Percentiles rank a stretch among this genome's conserved stretches.
phyloP scores from a whole-genome alignment of 2,329 filamentous ascomycete genomes.

The Xylariaceae sp. region DNA sequence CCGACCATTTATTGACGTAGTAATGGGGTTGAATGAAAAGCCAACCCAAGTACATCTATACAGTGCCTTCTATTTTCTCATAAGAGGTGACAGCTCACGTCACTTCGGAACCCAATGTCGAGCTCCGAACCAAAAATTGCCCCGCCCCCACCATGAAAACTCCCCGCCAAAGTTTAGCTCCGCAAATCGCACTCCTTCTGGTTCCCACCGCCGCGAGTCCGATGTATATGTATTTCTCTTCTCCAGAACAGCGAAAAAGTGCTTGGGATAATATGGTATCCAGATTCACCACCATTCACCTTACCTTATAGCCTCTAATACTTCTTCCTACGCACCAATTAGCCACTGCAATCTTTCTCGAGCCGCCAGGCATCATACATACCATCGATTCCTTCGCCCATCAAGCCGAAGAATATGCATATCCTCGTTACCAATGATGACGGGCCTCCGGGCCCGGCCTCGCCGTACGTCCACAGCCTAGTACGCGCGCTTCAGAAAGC shows the following conservation, averaged over 20 bases:
- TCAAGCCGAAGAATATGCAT: conserved; percentile 54
- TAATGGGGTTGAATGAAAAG: too few species aligned
- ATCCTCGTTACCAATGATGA: conserved; percentile 79
- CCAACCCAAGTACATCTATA: too few species aligned
- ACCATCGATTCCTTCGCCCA: neutral
- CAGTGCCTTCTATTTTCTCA: neutral
- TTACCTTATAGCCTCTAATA: neutral
- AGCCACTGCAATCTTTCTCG: neutral
- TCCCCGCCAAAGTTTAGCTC: conserved; percentile 7
- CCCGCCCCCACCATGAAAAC: conserved; percentile 29
- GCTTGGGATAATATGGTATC: neutral
- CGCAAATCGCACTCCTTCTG: conserved; percentile 20
- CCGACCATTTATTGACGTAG: too few species aligned
- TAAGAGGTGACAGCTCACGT: conserved; percentile 16
- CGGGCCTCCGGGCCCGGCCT: conserved; percentile 77
- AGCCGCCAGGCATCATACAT: neutral
- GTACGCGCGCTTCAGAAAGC: conserved; percentile 72
- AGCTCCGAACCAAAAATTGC: conserved; percentile 15
- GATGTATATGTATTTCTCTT: too few species aligned
- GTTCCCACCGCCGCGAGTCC: conserved; percentile 4
- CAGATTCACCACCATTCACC: neutral
- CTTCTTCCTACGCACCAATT: conserved; percentile 1
- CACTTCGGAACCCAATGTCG: conserved; percentile 23
- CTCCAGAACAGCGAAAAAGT: too few species aligned
- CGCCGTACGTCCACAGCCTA: conserved; percentile 79